Percentiles rank a stretch among this genome's conserved stretches.
These are phyloP conservation scores for Helicostylum pulchrum DNA, from an alignment of 192 early-diverging fungal species.

Conservation along the genomic window DNA sequence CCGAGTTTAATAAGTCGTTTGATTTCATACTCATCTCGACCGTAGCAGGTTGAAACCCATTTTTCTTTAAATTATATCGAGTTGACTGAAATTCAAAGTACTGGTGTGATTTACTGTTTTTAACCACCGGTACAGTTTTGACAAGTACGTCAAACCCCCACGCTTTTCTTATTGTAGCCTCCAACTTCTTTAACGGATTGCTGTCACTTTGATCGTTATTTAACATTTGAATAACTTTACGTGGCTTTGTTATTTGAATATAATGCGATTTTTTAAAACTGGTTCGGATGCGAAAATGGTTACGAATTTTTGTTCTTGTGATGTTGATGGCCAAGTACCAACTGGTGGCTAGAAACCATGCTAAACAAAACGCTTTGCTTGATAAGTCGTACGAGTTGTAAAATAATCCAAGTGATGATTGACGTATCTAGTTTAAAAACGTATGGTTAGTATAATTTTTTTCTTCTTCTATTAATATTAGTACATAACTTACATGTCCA, in stretches of 20 bases:
- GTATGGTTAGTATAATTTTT: neutral
- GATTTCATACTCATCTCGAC: slow-evolving; percentile 49
- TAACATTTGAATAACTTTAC: slow-evolving; percentile 33
- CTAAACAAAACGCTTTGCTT: slow-evolving; percentile 35
- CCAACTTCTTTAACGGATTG: slow-evolving; percentile 15
- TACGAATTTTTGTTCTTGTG: slow-evolving; percentile 36
- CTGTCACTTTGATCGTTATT: slow-evolving; percentile 4
- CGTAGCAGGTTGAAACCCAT: slow-evolving; percentile 48
- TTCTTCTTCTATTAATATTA: neutral
- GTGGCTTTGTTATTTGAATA: slow-evolving; percentile 41
- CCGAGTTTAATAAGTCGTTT: slow-evolving; percentile 26
- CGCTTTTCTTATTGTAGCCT: neutral
- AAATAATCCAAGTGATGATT: slow-evolving; percentile 16
- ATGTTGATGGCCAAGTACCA: slow-evolving; percentile 43
- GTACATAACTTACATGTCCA: slow-evolving; percentile 31
- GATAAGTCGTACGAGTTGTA: slow-evolving; percentile 40
- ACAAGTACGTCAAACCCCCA: slow-evolving; percentile 37
- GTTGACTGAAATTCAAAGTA: slow-evolving; percentile 70
- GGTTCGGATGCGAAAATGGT: slow-evolving; percentile 47
- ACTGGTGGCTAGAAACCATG: slow-evolving; percentile 44
- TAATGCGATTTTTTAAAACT: slow-evolving; percentile 23
- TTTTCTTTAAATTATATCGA: slow-evolving; percentile 52
- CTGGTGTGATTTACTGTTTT: slow-evolving; percentile 37
- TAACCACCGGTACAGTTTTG: slow-evolving; percentile 38
- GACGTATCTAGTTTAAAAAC: slow-evolving; percentile 23